phyloP scores from a whole-genome alignment of 306 rosid genomes.

The Trifolium repens region DNA sequence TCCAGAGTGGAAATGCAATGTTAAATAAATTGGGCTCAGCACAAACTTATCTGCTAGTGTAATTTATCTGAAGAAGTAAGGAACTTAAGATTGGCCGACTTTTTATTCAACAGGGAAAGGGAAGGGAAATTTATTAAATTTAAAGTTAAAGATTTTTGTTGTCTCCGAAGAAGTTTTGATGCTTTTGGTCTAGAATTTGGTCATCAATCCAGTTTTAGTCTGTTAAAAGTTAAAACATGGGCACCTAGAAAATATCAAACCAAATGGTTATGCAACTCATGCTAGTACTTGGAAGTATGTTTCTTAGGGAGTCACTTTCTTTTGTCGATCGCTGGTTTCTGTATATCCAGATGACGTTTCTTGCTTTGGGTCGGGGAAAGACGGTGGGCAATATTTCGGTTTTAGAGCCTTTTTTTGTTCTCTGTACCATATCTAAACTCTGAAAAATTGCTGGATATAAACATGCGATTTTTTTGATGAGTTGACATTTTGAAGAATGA shows the following conservation, averaged over 20 bases:
- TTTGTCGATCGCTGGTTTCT: slow-evolving; percentile 26
- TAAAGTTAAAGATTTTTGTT: neutral
- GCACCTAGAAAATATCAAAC: slow-evolving; percentile 4
- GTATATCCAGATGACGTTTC: slow-evolving; percentile 10
- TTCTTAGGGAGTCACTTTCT: slow-evolving; percentile 28
- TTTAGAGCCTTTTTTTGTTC: slow-evolving; percentile 11
- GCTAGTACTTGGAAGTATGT: slow-evolving; percentile 18
- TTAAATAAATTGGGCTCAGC: slow-evolving; percentile 17
- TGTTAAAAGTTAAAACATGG: neutral
- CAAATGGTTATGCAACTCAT: slow-evolving; percentile 14
- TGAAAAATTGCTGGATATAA: neutral
- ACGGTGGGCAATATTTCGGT: neutral
- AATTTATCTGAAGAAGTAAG: slow-evolving; percentile 20
- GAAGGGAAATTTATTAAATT: slow-evolving; percentile 8
- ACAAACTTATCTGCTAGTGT: slow-evolving; percentile 21
- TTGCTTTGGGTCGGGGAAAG: slow-evolving; percentile 8
- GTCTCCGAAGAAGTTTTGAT: slow-evolving; percentile 8
- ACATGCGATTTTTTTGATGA: neutral
- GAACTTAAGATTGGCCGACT: slow-evolving; percentile 18
- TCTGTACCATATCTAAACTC: neutral
- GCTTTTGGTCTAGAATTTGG: slow-evolving; percentile 13
- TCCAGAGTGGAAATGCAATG: slow-evolving; percentile 28
- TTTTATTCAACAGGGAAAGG: slow-evolving; percentile 14
- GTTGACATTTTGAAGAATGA: slow-evolving; percentile 29
- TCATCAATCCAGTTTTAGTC: neutral